Percentiles rank a stretch among this genome's conserved stretches.
phyloP scores from a whole-genome alignment of 805 yeast species.

The Saturnispora ahearnii region DNA sequence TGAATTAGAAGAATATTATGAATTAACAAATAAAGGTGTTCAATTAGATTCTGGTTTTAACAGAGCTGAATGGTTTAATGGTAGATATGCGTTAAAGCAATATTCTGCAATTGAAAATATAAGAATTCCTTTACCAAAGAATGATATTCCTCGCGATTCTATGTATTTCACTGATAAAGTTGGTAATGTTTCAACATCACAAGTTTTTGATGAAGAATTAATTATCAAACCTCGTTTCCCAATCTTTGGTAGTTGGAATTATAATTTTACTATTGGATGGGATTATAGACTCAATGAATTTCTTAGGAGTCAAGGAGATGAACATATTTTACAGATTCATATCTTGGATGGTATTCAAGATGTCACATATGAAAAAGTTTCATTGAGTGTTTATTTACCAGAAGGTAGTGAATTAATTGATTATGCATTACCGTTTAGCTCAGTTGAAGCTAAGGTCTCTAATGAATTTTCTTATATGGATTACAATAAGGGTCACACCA shows the following conservation, averaged over 20 bases:
- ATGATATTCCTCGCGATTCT: constrained; percentile 37
- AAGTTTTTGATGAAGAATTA: constrained; percentile 34
- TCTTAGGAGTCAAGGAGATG: constrained; percentile 39
- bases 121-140: constrained; percentile 44
- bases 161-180: constrained; percentile 81
- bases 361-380: constrained; percentile 52
- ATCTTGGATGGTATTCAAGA: constrained; percentile 64
- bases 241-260: constrained; percentile 93
- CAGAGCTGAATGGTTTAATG: constrained; percentile 66
- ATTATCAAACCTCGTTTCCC: constrained; percentile 83
- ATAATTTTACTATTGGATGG: constrained; percentile 96
- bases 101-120: constrained; percentile 55
- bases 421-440: constrained; percentile 47
- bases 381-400: constrained; percentile 64
- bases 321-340: constrained; percentile 59
- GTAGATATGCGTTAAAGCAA: constrained; percentile 40
- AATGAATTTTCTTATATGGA: constrained; percentile 54
- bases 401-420: constrained; percentile 65
- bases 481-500: constrained; percentile 66
- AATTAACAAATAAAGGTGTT: constrained; percentile 70
- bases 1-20: constrained; percentile 79
- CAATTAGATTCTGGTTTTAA: constrained; percentile 62
- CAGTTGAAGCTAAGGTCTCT: constrained; percentile 26
- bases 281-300: constrained; percentile 47
- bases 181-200: constrained; percentile 84